These are phyloP conservation scores for Ziziphus jujuba DNA, from an alignment of 306 rosid species.

Conservation along the genomic window DNA sequence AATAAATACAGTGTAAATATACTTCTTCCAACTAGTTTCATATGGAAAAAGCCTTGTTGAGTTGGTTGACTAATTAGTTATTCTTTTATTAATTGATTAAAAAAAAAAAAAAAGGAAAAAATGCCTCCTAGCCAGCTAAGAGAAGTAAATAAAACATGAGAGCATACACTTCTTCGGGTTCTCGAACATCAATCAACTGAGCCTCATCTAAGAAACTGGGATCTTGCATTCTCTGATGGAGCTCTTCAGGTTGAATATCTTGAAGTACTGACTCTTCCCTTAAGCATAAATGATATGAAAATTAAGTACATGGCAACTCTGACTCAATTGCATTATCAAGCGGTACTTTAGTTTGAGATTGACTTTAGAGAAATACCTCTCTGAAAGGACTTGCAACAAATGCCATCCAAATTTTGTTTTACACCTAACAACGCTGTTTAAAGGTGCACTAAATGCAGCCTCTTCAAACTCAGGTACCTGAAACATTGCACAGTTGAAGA, in stretches of 20 bases:
- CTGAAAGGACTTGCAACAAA: slow-evolving; percentile 84
- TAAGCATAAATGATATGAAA: slow-evolving; percentile 24
- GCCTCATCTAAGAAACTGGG: slow-evolving; percentile 72
- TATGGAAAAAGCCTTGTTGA: background rate
- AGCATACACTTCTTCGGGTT: slow-evolving; percentile 92
- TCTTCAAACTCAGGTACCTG: slow-evolving; percentile 98
- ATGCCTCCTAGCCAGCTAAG: background rate
- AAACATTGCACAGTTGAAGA: slow-evolving; percentile 32
- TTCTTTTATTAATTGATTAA: background rate
- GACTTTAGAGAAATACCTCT: slow-evolving; percentile 44
- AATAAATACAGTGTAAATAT: too few relatives aligned
- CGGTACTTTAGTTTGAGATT: slow-evolving; percentile 11
- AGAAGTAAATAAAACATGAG: slow-evolving; percentile 13
- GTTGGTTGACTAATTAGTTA: background rate
- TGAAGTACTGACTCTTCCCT: slow-evolving; percentile 76
- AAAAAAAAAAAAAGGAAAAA: background rate
- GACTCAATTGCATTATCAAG: slow-evolving; percentile 14
- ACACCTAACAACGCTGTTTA: slow-evolving; percentile 84
- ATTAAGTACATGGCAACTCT: slow-evolving; percentile 20
- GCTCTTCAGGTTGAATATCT: slow-evolving; percentile 74
- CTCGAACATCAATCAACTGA: slow-evolving; percentile 84
- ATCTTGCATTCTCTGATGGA: slow-evolving; percentile 70
- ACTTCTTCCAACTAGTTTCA: too few relatives aligned
- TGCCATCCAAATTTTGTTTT: slow-evolving; percentile 98
- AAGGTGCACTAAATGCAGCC: slow-evolving; percentile 85